Base-by-base conservation (phyloP, 192 early-diverging fungal genomes). In the Rhizophagus prolifer region DNA sequence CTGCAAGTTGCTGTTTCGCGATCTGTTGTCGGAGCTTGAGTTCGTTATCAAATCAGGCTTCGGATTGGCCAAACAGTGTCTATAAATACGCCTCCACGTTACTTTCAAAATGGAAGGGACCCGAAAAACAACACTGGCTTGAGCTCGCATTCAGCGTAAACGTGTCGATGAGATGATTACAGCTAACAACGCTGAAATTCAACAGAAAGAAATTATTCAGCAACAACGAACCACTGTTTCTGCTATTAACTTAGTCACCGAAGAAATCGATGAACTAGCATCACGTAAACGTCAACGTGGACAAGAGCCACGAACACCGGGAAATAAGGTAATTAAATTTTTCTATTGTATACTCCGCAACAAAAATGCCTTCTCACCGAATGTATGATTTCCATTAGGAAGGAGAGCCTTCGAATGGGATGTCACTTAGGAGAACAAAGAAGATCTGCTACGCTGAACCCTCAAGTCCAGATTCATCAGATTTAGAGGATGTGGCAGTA, bases 71-170 rank as follows among this genome's bases (percentile, higher is more conserved):
- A 73, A 61, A 73, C 58, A 73, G 72, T 61, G 36, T 61, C 21
- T 73, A 34, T 61, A 73, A 73, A 73, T 73, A 74, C 6, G n/a
- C 59, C 59, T 62, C 34, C 34, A 41, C 58, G 34, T 74, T 74
- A 74, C 59, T 74, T 74, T 74, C 59, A 74, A 74, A 73, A 74
- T 74, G 34, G 59, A 74, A 74, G n/a, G 36, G 58, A 62, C 21
- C 72, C 9, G n/a, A 74, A 62, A 74, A 74, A 74, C 14, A 74
- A 62, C 36, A 74, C 59, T 74, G 59, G 58, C 36, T 74, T 41
- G 36, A 74, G n/a, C 26, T 60, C 6, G 36, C 72, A 59, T 74
- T 21, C 30, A 59, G 36, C 59, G 13, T 74, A 62, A 62, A 62
- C 21, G 14, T 74, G 19, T 62, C 13, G 19, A 74, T 74, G 72